Conservation (phyloP, 495 filamentous ascomycete genomes). For the Chaetomium tenue region DNA sequence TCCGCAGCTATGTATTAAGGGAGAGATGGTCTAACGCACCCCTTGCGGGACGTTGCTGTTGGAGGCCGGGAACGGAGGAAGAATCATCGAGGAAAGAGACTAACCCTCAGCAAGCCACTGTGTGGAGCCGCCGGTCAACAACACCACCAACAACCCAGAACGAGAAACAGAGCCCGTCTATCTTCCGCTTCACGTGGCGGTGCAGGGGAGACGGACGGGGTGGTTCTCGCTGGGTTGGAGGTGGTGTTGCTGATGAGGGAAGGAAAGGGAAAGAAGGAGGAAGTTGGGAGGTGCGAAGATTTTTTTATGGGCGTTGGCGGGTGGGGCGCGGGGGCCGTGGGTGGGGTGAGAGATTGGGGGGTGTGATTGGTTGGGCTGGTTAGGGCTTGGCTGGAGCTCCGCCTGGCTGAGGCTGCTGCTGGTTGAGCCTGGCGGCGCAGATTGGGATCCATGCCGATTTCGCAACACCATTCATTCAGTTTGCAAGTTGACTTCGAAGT, state of each 20-base stretch:
- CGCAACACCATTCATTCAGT: no score
- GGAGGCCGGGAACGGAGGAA: constrained; percentile 44
- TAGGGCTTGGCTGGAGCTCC: background rate
- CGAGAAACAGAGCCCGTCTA: background rate
- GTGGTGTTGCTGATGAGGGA: constrained; percentile 12
- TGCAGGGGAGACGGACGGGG: constrained; percentile 25
- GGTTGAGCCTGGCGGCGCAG: no score
- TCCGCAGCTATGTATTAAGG: constrained; percentile 29
- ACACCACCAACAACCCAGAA: background rate
- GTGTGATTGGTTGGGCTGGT: background rate
- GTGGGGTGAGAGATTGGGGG: background rate
- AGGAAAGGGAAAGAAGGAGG: constrained; percentile 18
- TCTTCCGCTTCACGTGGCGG: constrained; percentile 36
- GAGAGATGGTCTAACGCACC: constrained; percentile 28
- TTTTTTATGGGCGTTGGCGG: constrained; percentile 3
- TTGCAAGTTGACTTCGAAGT: no score
- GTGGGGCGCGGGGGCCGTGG: background rate
- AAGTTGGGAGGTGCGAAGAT: background rate
- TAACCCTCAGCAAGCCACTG: constrained; percentile 43
- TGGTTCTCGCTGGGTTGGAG: background rate
- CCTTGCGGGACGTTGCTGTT: constrained; percentile 24
- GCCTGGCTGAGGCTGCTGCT: no score
- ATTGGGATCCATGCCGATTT: no score
- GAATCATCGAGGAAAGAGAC: constrained; percentile 31
- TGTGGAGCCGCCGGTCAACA: constrained; percentile 33